Base-by-base conservation (phyloP, 2,329 filamentous ascomycete genomes). In the Cordyceps javanica region DNA sequence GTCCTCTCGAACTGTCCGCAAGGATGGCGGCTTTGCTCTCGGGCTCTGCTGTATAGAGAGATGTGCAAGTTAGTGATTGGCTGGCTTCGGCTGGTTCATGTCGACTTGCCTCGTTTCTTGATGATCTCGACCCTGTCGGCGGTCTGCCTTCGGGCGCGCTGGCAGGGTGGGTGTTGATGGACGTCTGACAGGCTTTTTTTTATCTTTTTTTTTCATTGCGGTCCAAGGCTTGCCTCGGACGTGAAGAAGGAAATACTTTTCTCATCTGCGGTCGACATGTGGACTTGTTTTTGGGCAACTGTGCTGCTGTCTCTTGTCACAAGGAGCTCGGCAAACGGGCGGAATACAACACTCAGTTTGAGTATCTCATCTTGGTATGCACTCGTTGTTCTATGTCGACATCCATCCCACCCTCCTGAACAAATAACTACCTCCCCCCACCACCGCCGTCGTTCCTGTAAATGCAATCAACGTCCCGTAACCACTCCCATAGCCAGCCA, bases 61-160 rank as follows among this genome's bases (percentile, higher is more conserved):
- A 53, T 60, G 58, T 21, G 50, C 38, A n/a, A 55, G 57, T 49
- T 86, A 87, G 86, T 65, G 64, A 63, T 60, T 45, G 50, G 52
- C 54, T 30, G 14, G 39, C 50, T 38, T 41, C 21, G 54, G 45
- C 21, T 38, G 28, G 55, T 57, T 57, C 45, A 58, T 45, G 51
- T 55, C 53, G 54, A 55, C 51, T 55, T 50, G 57, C 58, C 48
- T 32, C 25, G 59, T 58, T 64, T 70, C 62, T 73, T 91, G 88
- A 94, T 94, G 91, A 95, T 94, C 90, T 94, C 88, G 80, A 86
- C 88, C 89, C 87, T 76, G 80, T 73, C 71, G 70, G 77, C 73
- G 76, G 81, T 87, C 82, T 83, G 86, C 84, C 84, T 86, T 91
- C 77, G 88, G 88, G 86, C 88, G 82, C 82, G 78, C 75, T 78